Evolutionary conservation across 2,329 filamentous ascomycete genomes (phyloP).

Genomic region (Leptodontidium sp.): DNA sequence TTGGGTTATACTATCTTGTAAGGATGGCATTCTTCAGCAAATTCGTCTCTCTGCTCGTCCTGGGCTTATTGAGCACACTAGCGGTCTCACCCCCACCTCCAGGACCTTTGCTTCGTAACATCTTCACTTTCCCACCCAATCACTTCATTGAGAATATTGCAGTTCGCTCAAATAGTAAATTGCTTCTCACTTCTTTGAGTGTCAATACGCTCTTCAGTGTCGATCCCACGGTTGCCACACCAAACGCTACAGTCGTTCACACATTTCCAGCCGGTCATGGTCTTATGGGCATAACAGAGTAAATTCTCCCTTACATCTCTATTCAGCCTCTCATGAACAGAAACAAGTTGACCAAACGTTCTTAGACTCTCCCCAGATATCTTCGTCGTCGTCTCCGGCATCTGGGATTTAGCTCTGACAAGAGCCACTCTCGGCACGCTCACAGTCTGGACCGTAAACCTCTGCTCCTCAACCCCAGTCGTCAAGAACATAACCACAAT

Average conservation of each 20-base stretch:
- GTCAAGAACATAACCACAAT: constrained; percentile 36
- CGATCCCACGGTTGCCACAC: constrained; percentile 37
- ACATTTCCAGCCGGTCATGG: constrained; percentile 43
- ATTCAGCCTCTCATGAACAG: background rate
- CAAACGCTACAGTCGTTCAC: constrained; percentile 41
- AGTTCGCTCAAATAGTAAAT: constrained; percentile 60
- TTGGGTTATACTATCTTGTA: background rate
- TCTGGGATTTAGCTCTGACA: constrained; percentile 24
- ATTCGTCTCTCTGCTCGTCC: constrained; percentile 1
- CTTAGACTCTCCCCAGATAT: constrained; percentile 30
- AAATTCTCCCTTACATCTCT: background rate
- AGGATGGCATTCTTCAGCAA: background rate
- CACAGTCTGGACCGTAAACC: constrained; percentile 35
- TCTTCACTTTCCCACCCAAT: constrained; percentile 28
- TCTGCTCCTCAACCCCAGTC: constrained; percentile 24
- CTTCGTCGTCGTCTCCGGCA: constrained; percentile 30
- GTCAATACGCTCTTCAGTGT: constrained; percentile 37
- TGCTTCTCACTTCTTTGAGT: constrained; percentile 49
- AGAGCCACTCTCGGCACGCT: constrained; percentile 27
- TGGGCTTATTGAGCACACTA: constrained; percentile 1
- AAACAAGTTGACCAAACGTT: background rate
- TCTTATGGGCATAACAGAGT: constrained; percentile 47
- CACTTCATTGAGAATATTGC: constrained; percentile 37
- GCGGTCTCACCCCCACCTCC: constrained; percentile 1
- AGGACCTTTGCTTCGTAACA: constrained; percentile 14